Conservation (phyloP, 176 grass and related monocot genomes). For the Oryza glaberrima region DNA sequence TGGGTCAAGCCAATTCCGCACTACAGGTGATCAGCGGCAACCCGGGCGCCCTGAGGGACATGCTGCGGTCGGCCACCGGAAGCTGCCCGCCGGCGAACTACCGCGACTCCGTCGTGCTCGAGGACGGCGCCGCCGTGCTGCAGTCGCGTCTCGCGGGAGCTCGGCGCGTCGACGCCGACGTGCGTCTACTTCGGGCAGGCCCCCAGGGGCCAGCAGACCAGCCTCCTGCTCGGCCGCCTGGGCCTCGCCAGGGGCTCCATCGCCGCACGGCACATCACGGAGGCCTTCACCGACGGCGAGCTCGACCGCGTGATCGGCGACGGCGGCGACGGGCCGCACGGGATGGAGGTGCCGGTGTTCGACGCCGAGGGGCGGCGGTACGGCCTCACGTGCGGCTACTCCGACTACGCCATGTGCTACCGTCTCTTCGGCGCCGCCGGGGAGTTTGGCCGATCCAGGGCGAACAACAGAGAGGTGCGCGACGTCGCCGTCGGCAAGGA, state of each 20-base stretch:
- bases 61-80: too few relatives aligned
- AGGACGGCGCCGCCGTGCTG: too few relatives aligned
- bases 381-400: not conserved
- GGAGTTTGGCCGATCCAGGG: conserved; percentile 2
- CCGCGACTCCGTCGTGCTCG: not conserved
- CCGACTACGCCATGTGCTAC: not conserved
- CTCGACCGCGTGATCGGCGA: not conserved
- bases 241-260: not conserved
- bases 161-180: not conserved
- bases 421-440: not conserved
- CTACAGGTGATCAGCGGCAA: too few relatives aligned
- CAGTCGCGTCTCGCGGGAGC: too few relatives aligned
- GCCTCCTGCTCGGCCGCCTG: not conserved
- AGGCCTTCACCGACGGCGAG: conserved; percentile 14
- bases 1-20: too few relatives aligned
- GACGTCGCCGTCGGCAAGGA: conserved; percentile 5
- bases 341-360: conserved; percentile 9
- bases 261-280: conserved; percentile 15
- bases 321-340: not conserved
- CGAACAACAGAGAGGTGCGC: not conserved
- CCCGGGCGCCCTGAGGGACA: too few relatives aligned
- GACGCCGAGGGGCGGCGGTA: not conserved
- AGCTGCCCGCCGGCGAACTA: too few relatives aligned
- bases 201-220: not conserved
- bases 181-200: not conserved